Evolutionary conservation across 2,329 filamentous ascomycete species (phyloP), one percentile per base, ranked within the genome.

Genomic region (Fusarium cicatricum): DNA sequence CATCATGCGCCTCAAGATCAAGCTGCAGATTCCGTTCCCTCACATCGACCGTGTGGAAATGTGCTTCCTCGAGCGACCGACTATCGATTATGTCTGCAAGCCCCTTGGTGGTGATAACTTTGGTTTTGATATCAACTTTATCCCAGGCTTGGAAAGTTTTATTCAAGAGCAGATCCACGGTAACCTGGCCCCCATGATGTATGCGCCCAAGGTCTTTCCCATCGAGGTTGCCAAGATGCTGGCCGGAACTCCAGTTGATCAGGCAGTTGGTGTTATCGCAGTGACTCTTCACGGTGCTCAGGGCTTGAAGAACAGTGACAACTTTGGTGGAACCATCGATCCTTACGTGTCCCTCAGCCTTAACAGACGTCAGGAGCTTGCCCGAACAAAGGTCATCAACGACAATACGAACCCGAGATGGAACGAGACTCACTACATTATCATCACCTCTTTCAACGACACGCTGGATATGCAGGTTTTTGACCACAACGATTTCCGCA

Each of bases 181-280:
- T 60, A 97, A 94, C 70, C 79, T 99, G 43, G 90, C 87, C 2
- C 96, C 95, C 0, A 98, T 99, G 90, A 97, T 99, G 92, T 99
- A 99, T 72, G 89, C 87, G 32, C 95, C 95, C 9, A 97, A 99
- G 67, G 92, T 98, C 43, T 99, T 99, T 81, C 95, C 95, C 14
- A 95, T 99, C 64, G 95, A 99, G 72, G 92, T 99, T 52, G 95
- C 95, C 66, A 98, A 99, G 83, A 95, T 99, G 91, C 82, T 99
- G 62, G 91, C 94, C 37, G 95, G 95, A 55, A 94, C 90, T 54
- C 88, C 95, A 0, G 91, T 99, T 44, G 96, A 99, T 72, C 91
- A 97, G 76, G 95, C 95, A 11, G 92, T 99, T 69, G 95, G 95
- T 73, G 93, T 99, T 9, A 77, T 99, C 47, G 94, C 94, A 19